phyloP scores from a whole-genome alignment of 2,329 filamentous ascomycete genomes.

The Aspergillus sergii region DNA sequence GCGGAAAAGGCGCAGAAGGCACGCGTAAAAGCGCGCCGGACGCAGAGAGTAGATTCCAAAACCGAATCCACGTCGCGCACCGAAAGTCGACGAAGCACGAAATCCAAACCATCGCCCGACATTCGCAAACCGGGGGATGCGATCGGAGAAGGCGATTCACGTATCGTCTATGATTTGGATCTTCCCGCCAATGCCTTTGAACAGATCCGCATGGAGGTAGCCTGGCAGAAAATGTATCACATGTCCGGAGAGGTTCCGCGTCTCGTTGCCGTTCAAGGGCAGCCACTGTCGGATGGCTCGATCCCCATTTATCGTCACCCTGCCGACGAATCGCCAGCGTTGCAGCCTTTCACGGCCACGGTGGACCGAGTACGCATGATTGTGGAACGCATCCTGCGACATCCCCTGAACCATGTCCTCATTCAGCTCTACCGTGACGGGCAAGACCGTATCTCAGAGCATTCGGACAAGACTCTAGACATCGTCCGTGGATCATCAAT shows the following conservation, averaged over 20 bases:
- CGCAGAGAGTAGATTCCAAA: conserved; percentile 27
- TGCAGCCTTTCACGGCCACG: conserved; percentile 73
- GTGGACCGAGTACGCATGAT: conserved; percentile 68
- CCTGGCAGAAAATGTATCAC: conserved; percentile 91
- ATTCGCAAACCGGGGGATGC: conserved; percentile 52
- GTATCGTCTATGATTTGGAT: conserved; percentile 71
- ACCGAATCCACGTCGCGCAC: conserved; percentile 15
- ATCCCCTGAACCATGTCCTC: conserved; percentile 84
- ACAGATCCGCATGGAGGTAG: conserved; percentile 71
- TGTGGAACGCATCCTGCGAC: conserved; percentile 73
- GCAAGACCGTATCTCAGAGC: conserved; percentile 90
- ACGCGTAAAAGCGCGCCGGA: conserved; percentile 29
- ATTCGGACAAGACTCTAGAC: conserved; percentile 95
- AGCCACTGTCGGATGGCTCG: conserved; percentile 64
- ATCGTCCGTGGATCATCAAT: conserved; percentile 80
- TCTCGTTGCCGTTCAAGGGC: conserved; percentile 85
- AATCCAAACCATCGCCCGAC: conserved; percentile 22
- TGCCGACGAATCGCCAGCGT: conserved; percentile 79
- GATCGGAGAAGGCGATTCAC: conserved; percentile 81
- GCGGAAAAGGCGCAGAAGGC: conserved; percentile 16
- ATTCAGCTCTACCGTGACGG: conserved; percentile 93
- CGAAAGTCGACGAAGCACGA: conserved; percentile 24
- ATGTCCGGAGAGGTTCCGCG: conserved; percentile 89
- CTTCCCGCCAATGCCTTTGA: conserved; percentile 65
- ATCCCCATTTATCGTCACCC: conserved; percentile 95